Base-by-base conservation (phyloP, 306 rosid genomes). In the Alnus rubra region DNA sequence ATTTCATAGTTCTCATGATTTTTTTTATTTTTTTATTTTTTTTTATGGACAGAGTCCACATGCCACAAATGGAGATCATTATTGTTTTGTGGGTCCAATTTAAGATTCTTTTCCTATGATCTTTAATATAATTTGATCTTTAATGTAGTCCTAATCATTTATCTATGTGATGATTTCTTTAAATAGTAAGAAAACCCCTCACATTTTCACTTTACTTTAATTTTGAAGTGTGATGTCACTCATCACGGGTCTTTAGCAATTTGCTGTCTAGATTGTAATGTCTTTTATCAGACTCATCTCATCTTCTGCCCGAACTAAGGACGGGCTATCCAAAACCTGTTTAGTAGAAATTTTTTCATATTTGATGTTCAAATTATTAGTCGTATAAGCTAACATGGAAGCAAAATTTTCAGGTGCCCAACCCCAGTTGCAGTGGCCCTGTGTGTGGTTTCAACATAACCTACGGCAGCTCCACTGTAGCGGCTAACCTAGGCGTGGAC, bases 391-490 rank as follows among this genome's bases (percentile, higher is more conserved):
- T 37, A 39, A 39, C 44, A 4, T 39, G 44, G 5, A 3, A 39
- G 44, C 44, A 39, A 39, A 42, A 42, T 31, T 77, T 79, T 59
- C 89, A 95, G 99, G 99, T 88, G 53, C 93, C 92, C 5, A 91
- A 88, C 77, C 99, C 99, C 77, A 88, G 80, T 69, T 96, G 99
- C 88, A 52, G 60, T 3, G 91, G 88, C 59, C 79, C 86, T 78
- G 87, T 94, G 79, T 96, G 99, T 18, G 49, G 81, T 9, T 93
- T 93, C 93, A 93, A 96, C 88, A 10, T 90, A 9, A 96, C 97
- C 10, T 96, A 96, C 51, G 98, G 99, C 35, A 48, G 90, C 56
- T 93, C 99, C 65, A 49, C 87, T 73, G 72, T 96, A 1, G 91
- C 92, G 1, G 97, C 99, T 9, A 81, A 71, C 77, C 77, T 96